Evolutionary conservation across 768 basidiomycete species (phyloP).

Genomic region (Tephrocybe rancida): DNA sequence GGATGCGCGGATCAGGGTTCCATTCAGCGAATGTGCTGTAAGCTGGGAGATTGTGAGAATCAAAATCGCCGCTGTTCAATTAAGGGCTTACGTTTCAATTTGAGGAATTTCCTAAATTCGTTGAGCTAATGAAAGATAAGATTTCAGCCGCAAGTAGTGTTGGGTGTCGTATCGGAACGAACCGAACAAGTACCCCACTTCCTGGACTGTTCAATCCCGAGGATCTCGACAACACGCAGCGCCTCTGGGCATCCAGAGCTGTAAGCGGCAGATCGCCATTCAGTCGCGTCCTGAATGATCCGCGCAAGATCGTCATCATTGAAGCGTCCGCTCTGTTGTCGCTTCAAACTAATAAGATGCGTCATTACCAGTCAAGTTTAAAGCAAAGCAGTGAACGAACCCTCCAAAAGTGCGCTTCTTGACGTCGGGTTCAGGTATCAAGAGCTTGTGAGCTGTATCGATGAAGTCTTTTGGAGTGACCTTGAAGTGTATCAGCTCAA

Average conservation of each 20-base stretch:
- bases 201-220: constrained; percentile 68
- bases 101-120: constrained; percentile 73
- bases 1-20: constrained; percentile 63
- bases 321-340: constrained; percentile 58
- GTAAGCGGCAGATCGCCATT: constrained; percentile 61
- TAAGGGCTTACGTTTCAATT: constrained; percentile 57
- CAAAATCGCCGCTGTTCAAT: background rate
- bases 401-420: constrained; percentile 58
- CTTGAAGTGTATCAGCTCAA: no score
- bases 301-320: constrained; percentile 62
- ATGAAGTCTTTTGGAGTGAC: constrained; percentile 48
- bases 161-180: constrained; percentile 22
- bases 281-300: constrained; percentile 65
- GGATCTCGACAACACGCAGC: constrained; percentile 67
- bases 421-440: constrained; percentile 34
- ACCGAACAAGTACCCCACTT: constrained; percentile 76
- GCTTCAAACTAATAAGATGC: constrained; percentile 41
- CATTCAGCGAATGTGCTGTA: constrained; percentile 70
- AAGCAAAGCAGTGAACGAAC: constrained; percentile 30
- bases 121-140: constrained; percentile 51
- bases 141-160: constrained; percentile 4
- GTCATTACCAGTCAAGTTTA: background rate
- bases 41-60: constrained; percentile 36
- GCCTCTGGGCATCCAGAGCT: constrained; percentile 70
- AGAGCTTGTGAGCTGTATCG: constrained; percentile 28